phyloP scores from a whole-genome alignment of 176 grass and related monocot species.

The Phoenix dactylifera region DNA sequence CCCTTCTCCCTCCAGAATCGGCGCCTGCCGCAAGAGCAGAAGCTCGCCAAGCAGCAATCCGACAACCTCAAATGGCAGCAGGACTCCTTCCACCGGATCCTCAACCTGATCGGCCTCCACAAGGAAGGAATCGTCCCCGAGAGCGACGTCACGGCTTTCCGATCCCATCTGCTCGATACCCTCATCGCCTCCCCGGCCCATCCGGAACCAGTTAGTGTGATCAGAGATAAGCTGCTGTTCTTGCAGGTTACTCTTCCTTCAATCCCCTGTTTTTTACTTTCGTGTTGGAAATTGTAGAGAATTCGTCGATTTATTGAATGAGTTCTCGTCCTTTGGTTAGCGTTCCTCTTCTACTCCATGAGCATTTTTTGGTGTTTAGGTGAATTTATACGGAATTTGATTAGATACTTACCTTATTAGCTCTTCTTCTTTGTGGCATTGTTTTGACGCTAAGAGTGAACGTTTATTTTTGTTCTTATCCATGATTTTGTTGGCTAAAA shows the following conservation, averaged over 20 bases:
- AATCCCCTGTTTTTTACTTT: too few relatives aligned
- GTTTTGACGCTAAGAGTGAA: too few relatives aligned
- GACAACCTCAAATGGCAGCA: conserved; percentile 95
- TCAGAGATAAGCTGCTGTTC: conserved; percentile 88
- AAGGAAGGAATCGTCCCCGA: conserved; percentile 80
- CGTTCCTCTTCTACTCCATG: too few relatives aligned
- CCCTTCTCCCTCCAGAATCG: conserved; percentile 45
- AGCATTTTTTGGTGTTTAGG: too few relatives aligned
- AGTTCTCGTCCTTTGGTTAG: too few relatives aligned
- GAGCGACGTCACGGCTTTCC: conserved; percentile 61
- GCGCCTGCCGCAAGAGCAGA: conserved; percentile 52
- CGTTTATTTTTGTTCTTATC: too few relatives aligned
- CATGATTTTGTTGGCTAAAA: too few relatives aligned
- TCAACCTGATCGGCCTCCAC: conserved; percentile 69
- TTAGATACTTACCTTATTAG: too few relatives aligned
- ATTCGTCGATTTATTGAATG: neutral
- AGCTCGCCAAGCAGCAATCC: conserved; percentile 40
- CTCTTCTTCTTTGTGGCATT: too few relatives aligned
- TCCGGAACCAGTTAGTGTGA: conserved; percentile 40
- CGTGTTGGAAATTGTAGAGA: neutral
- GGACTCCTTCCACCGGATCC: conserved; percentile 90
- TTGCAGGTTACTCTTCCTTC: conserved; percentile 41
- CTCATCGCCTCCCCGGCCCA: conserved; percentile 39
- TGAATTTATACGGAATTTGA: too few relatives aligned
- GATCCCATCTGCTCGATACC: conserved; percentile 44